phyloP scores from a whole-genome alignment of 2,329 filamentous ascomycete species.

The Cytospora piceae region DNA sequence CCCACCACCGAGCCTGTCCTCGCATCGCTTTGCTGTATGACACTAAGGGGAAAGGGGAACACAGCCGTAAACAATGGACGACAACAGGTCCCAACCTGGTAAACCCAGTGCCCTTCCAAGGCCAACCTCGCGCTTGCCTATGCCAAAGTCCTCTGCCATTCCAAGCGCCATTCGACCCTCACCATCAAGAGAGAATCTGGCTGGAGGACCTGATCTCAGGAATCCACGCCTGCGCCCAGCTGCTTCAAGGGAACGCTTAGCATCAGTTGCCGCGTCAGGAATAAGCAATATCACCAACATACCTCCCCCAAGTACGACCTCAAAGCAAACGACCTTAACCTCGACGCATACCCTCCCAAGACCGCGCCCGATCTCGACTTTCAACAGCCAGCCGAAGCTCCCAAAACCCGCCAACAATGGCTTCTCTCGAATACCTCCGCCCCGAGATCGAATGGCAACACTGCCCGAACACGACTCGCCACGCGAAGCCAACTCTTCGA shows the following conservation, averaged over 20 bases:
- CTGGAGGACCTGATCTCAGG: conserved; percentile 16
- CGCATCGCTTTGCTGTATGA: not conserved
- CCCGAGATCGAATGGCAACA: conserved; percentile 27
- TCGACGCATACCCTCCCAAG: conserved; percentile 16
- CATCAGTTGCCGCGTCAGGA: conserved; percentile 6
- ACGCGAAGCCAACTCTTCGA: conserved; percentile 7
- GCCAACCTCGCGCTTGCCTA: conserved; percentile 27
- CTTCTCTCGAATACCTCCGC: conserved; percentile 12
- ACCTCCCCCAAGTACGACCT: conserved; percentile 5
- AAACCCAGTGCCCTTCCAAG: conserved; percentile 22
- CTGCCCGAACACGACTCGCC: conserved; percentile 21
- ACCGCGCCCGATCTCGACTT: conserved; percentile 21
- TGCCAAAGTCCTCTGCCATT: conserved; percentile 24
- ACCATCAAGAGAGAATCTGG: conserved; percentile 22
- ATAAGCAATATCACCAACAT: conserved; percentile 15
- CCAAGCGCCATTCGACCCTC: conserved; percentile 23
- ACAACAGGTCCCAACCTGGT: conserved; percentile 19
- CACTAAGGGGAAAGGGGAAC: not conserved
- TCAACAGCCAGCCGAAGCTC: conserved; percentile 16
- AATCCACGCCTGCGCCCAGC: conserved; percentile 23
- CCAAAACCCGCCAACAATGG: conserved; percentile 6
- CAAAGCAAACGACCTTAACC: not conserved
- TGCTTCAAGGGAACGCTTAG: conserved; percentile 25
- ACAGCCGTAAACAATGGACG: conserved; percentile 19
- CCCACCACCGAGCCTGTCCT: not conserved